phyloP scores from a whole-genome alignment of 2,329 filamentous ascomycete species.

The Massarina eburnea region DNA sequence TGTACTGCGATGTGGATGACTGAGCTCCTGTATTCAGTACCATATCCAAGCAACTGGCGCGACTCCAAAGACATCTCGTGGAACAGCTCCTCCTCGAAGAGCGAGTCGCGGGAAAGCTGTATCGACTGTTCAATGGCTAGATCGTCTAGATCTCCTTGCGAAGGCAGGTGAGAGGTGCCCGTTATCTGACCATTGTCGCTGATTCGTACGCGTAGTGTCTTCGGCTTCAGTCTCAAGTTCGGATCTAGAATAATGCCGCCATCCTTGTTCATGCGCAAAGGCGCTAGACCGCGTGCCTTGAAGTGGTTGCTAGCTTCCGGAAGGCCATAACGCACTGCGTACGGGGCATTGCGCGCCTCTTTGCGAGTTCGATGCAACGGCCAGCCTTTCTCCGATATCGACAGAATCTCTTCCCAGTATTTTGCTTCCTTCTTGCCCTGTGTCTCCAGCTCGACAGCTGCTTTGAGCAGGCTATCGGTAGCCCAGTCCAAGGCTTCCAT shows the following conservation, averaged over 20 bases:
- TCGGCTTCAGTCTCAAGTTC: slow-evolving; percentile 57
- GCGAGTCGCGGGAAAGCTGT: slow-evolving; percentile 72
- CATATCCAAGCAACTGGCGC: slow-evolving; percentile 69
- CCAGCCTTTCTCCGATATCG: slow-evolving; percentile 84
- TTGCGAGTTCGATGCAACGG: slow-evolving; percentile 56
- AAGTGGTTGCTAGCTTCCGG: slow-evolving; percentile 67
- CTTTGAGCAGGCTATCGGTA: slow-evolving; percentile 71
- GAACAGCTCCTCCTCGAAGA: slow-evolving; percentile 85
- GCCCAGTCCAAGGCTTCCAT: slow-evolving; percentile 75
- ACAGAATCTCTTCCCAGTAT: slow-evolving; percentile 87
- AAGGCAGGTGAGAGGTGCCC: slow-evolving; percentile 54
- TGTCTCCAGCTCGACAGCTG: slow-evolving; percentile 70
- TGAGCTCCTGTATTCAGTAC: slow-evolving; percentile 63
- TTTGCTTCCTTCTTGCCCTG: slow-evolving; percentile 79
- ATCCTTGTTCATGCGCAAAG: slow-evolving; percentile 72
- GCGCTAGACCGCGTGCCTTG: slow-evolving; percentile 74
- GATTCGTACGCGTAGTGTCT: slow-evolving; percentile 69
- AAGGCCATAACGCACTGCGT: slow-evolving; percentile 89
- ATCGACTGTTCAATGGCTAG: slow-evolving; percentile 68
- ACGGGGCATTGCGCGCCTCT: slow-evolving; percentile 65
- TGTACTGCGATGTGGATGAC: slow-evolving; percentile 39
- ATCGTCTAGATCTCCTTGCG: slow-evolving; percentile 43
- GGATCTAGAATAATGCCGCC: slow-evolving; percentile 75
- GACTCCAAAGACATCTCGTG: slow-evolving; percentile 85
- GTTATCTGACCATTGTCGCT: slow-evolving; percentile 59